phyloP scores from a whole-genome alignment of 2,329 filamentous ascomycete genomes.

The Neonectria faginata region DNA sequence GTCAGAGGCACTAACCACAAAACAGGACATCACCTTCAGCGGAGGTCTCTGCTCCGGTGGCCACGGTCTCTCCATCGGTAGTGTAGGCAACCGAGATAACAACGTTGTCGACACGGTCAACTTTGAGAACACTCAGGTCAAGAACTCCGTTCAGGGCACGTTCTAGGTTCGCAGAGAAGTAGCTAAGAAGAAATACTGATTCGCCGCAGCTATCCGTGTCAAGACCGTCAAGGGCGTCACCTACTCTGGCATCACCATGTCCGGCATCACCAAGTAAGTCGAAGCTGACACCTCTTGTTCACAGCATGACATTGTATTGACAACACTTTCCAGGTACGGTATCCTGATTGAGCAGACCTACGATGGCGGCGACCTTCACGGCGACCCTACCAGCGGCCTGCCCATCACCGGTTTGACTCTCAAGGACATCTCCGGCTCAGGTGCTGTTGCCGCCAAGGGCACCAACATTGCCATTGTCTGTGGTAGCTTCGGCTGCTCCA shows the following conservation, averaged over 20 bases:
- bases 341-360: conserved; percentile 59
- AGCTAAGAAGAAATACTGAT: background rate
- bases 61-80: conserved; percentile 58
- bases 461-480: conserved; percentile 66
- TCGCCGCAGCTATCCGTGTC: conserved; percentile 51
- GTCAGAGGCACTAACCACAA: background rate
- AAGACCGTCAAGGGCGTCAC: conserved; percentile 61
- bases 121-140: conserved; percentile 61
- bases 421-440: conserved; percentile 51
- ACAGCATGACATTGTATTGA: background rate
- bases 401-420: conserved; percentile 63
- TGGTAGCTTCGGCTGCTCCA: conserved; percentile 54
- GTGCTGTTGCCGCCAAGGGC: conserved; percentile 54
- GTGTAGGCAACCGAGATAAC: conserved; percentile 60
- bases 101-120: conserved; percentile 65
- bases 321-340: conserved; percentile 42
- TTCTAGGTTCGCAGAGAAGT: too few relatives aligned
- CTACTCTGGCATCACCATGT: conserved; percentile 57
- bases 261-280: conserved; percentile 52
- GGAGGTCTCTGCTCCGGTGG: conserved; percentile 58
- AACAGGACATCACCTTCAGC: conserved; percentile 58
- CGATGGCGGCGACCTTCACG: conserved; percentile 59
- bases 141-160: conserved; percentile 66
- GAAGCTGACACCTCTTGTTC: background rate
- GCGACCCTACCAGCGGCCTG: conserved; percentile 59